phyloP scores from a whole-genome alignment of 768 basidiomycete genomes.

The Lepiota brunneoincarnata region DNA sequence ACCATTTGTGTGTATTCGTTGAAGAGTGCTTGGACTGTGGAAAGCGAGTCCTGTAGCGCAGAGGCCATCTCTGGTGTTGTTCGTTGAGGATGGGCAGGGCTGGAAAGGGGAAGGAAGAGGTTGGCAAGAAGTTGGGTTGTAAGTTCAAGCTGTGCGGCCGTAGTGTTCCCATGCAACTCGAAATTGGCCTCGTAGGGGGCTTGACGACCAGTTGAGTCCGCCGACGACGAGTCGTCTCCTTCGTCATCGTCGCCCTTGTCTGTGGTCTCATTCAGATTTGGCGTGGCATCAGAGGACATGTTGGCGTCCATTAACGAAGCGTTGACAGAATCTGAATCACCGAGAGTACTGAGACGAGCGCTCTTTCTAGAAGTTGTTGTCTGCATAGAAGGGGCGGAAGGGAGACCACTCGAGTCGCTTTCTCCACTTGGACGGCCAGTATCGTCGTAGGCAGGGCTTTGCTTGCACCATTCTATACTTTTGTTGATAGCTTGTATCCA shows the following conservation, averaged over 20 bases:
- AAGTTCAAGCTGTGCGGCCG: conserved; percentile 76
- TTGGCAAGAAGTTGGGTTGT: conserved; percentile 59
- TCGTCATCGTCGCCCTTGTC: conserved; percentile 37
- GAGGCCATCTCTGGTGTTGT: conserved; percentile 31
- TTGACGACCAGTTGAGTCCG: conserved; percentile 31
- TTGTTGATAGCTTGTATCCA: conserved; percentile 79
- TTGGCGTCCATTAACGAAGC: not conserved
- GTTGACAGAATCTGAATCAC: conserved; percentile 1
- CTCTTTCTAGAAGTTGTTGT: conserved; percentile 14
- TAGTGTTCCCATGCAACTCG: conserved; percentile 67
- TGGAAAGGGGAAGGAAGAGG: conserved; percentile 30
- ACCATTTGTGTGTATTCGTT: conserved; percentile 68
- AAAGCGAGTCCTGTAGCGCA: conserved; percentile 61
- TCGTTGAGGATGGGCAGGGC: not conserved
- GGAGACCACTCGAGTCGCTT: conserved; percentile 7
- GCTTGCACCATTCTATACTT: conserved; percentile 68
- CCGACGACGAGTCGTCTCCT: conserved; percentile 38
- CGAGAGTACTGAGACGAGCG: no score
- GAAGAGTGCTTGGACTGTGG: conserved; percentile 55
- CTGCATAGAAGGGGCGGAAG: conserved; percentile 1
- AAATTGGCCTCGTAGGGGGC: conserved; percentile 59
- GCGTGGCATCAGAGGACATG: conserved; percentile 17
- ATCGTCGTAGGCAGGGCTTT: not conserved
- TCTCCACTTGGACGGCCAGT: not conserved
- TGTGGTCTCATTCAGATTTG: conserved; percentile 19